A percentile compares a stretch with the other conserved stretches of the same genome.
Evolutionary conservation across 2,329 filamentous ascomycete species (phyloP).

Genomic region (Ophiostoma sp.): DNA sequence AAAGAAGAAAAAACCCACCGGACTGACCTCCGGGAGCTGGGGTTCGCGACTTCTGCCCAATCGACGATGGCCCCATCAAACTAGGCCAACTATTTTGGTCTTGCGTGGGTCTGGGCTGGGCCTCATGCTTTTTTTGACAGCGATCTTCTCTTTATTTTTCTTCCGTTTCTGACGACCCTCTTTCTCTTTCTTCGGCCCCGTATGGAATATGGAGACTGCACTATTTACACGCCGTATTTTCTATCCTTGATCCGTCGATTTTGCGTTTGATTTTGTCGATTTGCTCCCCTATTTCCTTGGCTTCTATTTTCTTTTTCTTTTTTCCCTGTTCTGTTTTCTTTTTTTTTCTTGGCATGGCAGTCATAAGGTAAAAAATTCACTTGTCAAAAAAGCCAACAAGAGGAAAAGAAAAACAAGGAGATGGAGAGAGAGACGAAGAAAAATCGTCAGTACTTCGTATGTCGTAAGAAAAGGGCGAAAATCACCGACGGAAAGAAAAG

Average conservation of each 20-base stretch:
- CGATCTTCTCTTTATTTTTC: neutral
- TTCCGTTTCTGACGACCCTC: neutral
- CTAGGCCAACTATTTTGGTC: neutral
- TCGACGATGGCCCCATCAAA: neutral
- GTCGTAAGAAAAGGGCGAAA: neutral
- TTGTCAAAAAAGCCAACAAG: neutral
- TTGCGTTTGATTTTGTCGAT: neutral
- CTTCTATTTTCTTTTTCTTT: neutral
- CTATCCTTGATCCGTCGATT: neutral
- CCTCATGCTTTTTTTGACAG: neutral
- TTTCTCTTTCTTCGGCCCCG: neutral
- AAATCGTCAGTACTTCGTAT: no score
- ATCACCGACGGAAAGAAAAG: neutral
- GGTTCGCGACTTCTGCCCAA: neutral
- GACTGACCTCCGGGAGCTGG: neutral
- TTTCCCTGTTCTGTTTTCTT: neutral
- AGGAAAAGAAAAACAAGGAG: neutral
- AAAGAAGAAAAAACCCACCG: neutral
- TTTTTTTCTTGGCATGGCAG: slow-evolving; percentile 9
- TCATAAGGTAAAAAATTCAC: neutral
- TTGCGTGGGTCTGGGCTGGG: no score
- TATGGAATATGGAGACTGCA: neutral
- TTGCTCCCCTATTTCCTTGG: neutral
- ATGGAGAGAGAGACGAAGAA: neutral
- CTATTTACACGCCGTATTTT: neutral